These are phyloP conservation scores for Entrophospora sp. DNA, from an alignment of 192 early-diverging fungal species.

Conservation along the genomic window DNA sequence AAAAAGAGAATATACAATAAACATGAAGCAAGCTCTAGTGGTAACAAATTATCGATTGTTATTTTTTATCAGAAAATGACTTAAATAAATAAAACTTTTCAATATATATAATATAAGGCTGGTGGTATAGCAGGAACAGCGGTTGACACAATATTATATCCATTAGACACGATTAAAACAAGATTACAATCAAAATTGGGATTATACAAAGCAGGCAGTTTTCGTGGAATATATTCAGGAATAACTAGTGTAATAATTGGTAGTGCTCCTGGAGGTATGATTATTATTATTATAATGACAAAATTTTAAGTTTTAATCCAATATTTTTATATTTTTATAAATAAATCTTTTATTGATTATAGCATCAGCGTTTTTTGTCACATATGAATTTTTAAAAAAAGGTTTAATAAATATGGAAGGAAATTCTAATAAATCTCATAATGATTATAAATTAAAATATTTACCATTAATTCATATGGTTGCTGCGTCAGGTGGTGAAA, in stretches of 20 bases:
- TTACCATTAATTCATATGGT: conserved; percentile 74
- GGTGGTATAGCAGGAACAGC: conserved; percentile 88
- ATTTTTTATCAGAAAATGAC: no score
- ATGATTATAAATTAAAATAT: no score
- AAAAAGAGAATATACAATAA: no score
- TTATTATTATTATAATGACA: no score
- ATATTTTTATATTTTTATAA: neutral
- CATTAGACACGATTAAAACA: conserved; percentile 96
- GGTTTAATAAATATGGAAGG: conserved; percentile 27
- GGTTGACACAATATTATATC: conserved; percentile 89
- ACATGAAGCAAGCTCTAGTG: no score
- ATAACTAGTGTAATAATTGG: conserved; percentile 86
- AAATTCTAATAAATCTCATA: no score
- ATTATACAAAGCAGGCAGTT: conserved; percentile 78
- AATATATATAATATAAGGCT: no score
- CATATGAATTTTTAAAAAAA: conserved; percentile 77
- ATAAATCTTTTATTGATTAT: conserved; percentile 1
- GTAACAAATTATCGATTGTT: no score
- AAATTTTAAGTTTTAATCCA: neutral
- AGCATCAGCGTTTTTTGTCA: conserved; percentile 85
- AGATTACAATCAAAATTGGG: conserved; percentile 81
- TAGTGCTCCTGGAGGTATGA: conserved; percentile 76
- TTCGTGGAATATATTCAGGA: conserved; percentile 85
- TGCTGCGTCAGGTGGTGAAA: conserved; percentile 83
- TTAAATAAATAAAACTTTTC: no score